Base-by-base conservation (phyloP, 2,329 filamentous ascomycete species). In the Botrytis galanthina region DNA sequence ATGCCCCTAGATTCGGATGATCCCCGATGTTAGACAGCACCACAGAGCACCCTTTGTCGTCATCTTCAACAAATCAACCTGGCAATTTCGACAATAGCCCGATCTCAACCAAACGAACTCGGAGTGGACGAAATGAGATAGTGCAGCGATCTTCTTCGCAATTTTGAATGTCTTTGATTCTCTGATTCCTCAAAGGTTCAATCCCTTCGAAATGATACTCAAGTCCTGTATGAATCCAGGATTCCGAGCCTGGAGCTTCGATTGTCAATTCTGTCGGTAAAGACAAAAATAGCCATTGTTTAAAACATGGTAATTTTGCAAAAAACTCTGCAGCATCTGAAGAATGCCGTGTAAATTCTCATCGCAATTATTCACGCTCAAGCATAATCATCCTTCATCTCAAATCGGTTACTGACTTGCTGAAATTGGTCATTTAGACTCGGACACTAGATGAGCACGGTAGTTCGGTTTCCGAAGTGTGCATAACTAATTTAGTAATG, bases 21-120 rank as follows among this genome's bases (percentile, higher is more conserved):
- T 42, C 4, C 60, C 44, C 70, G 59, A 54, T 71, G 32, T 71
- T 71, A 71, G 70, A 71, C 60, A 71, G 26, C n/a, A 54, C 64
- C 64, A 51, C 46, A 51, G 29, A 51, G 32, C 32, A 37, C 35
- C 12, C 12, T 54, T 71, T 71, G 70, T 71, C 60, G 60, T 71
- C 70, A 71, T 63, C 70, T 51, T 71, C 69, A 68, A 51, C 46
- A 68, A 22, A 54, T 68, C 32, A 67, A 39, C 63, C 44, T 39
- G 35, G 63, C 35, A 37, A 37, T 51, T 67, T 67, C 32, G 14
- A 67, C 32, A 67, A 54, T 26, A 66, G 37, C 14, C 12, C 42
- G 44, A 66, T 48, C 35, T 66, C 63, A 48, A 48, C 66, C 66
- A 67, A 51, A 29, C 46, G 32, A 22, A 46, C 62, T 54, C 46